Conservation (phyloP, 352 stramenopile species). For the Phytophthora macrochlamydospora region DNA sequence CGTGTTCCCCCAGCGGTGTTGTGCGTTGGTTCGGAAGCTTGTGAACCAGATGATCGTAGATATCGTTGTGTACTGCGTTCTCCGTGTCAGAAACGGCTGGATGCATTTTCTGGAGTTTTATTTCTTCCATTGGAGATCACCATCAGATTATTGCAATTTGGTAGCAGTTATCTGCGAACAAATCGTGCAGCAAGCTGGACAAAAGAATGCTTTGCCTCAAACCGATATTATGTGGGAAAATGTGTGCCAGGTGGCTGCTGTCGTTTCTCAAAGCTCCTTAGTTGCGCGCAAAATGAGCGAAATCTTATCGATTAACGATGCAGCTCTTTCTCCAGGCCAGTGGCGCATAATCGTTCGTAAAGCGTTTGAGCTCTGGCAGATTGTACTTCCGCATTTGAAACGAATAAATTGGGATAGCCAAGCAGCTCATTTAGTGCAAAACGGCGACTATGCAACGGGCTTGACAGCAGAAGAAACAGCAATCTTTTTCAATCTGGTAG, state of each 20-base stretch:
- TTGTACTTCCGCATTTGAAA: constrained; percentile 58
- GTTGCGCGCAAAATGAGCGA: constrained; percentile 32
- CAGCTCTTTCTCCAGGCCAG: constrained; percentile 43
- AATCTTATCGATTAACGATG: constrained; percentile 20
- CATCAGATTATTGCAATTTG: constrained; percentile 52
- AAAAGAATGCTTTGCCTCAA: constrained; percentile 27
- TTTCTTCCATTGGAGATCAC: constrained; percentile 55
- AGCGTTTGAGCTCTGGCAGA: constrained; percentile 66
- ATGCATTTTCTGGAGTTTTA: constrained; percentile 83
- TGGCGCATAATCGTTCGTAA: constrained; percentile 47
- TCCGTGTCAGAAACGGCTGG: constrained; percentile 81
- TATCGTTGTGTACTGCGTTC: constrained; percentile 71
- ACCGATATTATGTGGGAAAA: constrained; percentile 74
- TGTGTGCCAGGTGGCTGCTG: constrained; percentile 70
- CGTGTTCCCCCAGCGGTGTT: constrained; percentile 50
- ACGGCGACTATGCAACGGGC: constrained; percentile 53
- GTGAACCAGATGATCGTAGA: constrained; percentile 69
- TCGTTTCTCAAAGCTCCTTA: constrained; percentile 46
- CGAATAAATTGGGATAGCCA: constrained; percentile 68
- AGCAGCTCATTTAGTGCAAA: constrained; percentile 47
- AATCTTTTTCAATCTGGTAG: constrained; percentile 67
- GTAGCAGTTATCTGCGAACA: constrained; percentile 49
- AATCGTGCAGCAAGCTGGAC: constrained; percentile 32
- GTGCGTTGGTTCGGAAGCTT: constrained; percentile 50
- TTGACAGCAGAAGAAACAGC: constrained; percentile 56